Conservation (phyloP, 169 alveolate genomes). For the Plasmodium knowlesi region DNA sequence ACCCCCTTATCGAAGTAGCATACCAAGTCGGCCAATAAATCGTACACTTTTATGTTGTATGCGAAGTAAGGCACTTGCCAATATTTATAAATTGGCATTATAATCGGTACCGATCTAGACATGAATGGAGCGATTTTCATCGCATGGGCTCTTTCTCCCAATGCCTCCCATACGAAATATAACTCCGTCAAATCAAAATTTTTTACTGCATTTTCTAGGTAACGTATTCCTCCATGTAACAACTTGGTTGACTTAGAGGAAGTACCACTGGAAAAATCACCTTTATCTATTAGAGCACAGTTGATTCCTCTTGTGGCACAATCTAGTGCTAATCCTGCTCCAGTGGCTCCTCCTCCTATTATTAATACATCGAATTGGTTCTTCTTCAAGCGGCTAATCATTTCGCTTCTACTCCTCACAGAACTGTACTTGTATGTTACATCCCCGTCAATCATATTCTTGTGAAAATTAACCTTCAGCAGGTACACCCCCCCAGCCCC, state of each 20-base stretch:
- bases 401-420: slow-evolving; percentile 76
- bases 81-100: slow-evolving; percentile 89
- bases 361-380: slow-evolving; percentile 88
- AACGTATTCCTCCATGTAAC: slow-evolving; percentile 96
- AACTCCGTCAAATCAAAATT: slow-evolving; percentile 86
- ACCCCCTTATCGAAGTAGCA: slow-evolving; percentile 88
- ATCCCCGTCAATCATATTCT: slow-evolving; percentile 81
- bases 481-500: slow-evolving; percentile 35
- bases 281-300: slow-evolving; percentile 91
- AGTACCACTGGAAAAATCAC: slow-evolving; percentile 95
- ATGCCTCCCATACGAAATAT: slow-evolving; percentile 92
- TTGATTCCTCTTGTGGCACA: slow-evolving; percentile 94
- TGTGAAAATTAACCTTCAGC: slow-evolving; percentile 53
- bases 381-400: slow-evolving; percentile 79
- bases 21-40: slow-evolving; percentile 87
- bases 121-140: slow-evolving; percentile 90
- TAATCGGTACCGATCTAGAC: slow-evolving; percentile 89
- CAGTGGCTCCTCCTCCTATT: slow-evolving; percentile 95
- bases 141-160: slow-evolving; percentile 93
- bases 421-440: slow-evolving; percentile 76
- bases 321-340: slow-evolving; percentile 92
- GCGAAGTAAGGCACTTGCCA: slow-evolving; percentile 92
- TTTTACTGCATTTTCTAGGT: slow-evolving; percentile 89
- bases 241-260: slow-evolving; percentile 94
- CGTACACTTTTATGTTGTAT: slow-evolving; percentile 90